These are phyloP conservation scores for Stephania cephalantha DNA, from an alignment of 164 flowering plant species.

Conservation along the genomic window DNA sequence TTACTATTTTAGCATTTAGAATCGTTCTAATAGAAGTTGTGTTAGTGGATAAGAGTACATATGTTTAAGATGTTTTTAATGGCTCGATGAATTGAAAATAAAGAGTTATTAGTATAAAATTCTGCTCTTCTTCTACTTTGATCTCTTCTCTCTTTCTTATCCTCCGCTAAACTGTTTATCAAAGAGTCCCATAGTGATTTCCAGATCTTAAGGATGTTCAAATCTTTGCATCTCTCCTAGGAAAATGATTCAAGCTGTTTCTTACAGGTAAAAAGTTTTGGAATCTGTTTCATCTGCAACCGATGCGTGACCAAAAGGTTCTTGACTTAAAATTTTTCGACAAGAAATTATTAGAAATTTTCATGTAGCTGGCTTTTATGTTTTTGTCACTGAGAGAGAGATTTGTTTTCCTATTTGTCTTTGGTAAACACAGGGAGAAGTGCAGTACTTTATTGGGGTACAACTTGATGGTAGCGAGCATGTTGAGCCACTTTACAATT, in stretches of 20 bases:
- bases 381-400: neutral
- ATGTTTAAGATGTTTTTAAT: too few species aligned
- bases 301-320: conserved; percentile 99
- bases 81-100: too few species aligned
- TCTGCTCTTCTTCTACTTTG: too few species aligned
- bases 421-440: conserved; percentile 67
- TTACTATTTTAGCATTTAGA: too few species aligned
- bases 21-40: too few species aligned
- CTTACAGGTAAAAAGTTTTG: conserved; percentile 83
- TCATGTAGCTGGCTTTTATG: neutral
- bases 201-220: neutral
- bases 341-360: neutral
- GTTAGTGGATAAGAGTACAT: too few species aligned
- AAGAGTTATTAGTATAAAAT: too few species aligned
- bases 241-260: neutral
- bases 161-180: neutral
- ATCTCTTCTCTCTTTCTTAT: too few species aligned
- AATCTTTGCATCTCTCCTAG: neutral
- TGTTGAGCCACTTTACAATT: conserved; percentile 83
- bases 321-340: neutral
- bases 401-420: neutral
- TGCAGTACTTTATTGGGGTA: conserved; percentile 95
- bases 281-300: conserved; percentile 96
- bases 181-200: neutral
- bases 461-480: conserved; percentile 96